Base-by-base conservation (phyloP, 352 stramenopile genomes). In the Phytophthora syringae region DNA sequence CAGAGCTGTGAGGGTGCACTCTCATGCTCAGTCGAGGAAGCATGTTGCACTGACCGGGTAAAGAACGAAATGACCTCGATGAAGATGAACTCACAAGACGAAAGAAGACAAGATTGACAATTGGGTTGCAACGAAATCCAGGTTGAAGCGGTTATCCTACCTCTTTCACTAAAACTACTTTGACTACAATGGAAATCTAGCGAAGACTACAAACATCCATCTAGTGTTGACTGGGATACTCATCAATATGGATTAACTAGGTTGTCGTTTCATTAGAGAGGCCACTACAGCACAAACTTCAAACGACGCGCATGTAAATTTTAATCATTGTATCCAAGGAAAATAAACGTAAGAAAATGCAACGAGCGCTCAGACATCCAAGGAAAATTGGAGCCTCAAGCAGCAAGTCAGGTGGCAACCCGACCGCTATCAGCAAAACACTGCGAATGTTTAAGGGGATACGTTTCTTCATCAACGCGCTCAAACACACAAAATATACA, bases 181-280 rank as follows among this genome's bases (percentile, higher is more conserved):
- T n/a, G n/a, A n/a, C n/a, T n/a, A n/a, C n/a, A n/a, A n/a, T n/a
- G n/a, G n/a, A n/a, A n/a, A n/a, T n/a, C n/a, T n/a, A n/a, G n/a
- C n/a, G n/a, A n/a, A n/a, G n/a, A n/a, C n/a, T n/a, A n/a, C n/a
- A n/a, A n/a, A n/a, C n/a, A n/a, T n/a, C n/a, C 30, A 42, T 20
- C 36, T 20, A 12, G 3, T 9, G 32, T 39, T 9, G 15, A 32
- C n/a, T 16, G 30, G 6, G 58, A 82, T 84, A 89, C 81, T 90
- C 81, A 90, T 88, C 68, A 73, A 70, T 79, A 90, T 90, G 82
- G 82, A 90, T 87, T 85, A 88, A 84, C 75, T 86, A 86, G 79
- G 57, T 89, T 89, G 77, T 88, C 79, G 78, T 89, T 86, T 90
- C 82, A 90, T 85, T 15, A 90, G 77, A 69, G 67, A 66, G 64